Conservation (phyloP, 2,329 filamentous ascomycete genomes). For the Elsinoe fawcettii region DNA sequence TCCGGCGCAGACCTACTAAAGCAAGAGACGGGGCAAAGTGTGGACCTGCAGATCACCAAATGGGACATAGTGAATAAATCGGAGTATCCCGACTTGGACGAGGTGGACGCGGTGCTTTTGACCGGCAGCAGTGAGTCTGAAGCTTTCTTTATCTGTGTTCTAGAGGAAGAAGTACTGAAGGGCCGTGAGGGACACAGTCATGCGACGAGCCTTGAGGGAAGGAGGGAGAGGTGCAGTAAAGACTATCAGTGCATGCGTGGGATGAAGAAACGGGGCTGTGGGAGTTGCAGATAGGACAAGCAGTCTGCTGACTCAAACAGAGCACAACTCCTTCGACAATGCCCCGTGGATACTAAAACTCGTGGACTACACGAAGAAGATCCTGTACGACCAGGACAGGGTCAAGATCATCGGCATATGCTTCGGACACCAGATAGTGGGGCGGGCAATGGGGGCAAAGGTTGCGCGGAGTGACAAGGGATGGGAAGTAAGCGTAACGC, state of each 20-base stretch:
- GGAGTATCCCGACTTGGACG: constrained; percentile 63
- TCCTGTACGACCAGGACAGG: constrained; percentile 51
- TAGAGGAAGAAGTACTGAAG: neutral
- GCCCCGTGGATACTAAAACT: constrained; percentile 69
- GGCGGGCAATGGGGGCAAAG: constrained; percentile 58
- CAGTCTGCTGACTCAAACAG: constrained; percentile 32
- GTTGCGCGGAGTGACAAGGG: constrained; percentile 60
- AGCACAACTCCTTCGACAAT: constrained; percentile 64
- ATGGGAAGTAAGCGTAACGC: constrained; percentile 75
- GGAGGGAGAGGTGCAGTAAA: no score
- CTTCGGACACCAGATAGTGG: constrained; percentile 82
- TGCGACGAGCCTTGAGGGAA: no score
- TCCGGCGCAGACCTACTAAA: constrained; percentile 35
- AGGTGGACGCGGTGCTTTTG: constrained; percentile 75
- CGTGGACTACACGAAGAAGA: constrained; percentile 57
- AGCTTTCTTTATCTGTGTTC: neutral
- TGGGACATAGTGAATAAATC: constrained; percentile 64
- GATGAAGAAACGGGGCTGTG: neutral
- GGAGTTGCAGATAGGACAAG: no score
- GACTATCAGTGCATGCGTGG: no score
- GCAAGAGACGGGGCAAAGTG: constrained; percentile 19
- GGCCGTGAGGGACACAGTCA: no score
- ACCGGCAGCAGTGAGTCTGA: constrained; percentile 49
- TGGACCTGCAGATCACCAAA: constrained; percentile 50
- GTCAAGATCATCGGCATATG: constrained; percentile 73